Evolutionary conservation across 1,139 yeast genomes (phyloP).

Genomic region (Pichia sp.): DNA sequence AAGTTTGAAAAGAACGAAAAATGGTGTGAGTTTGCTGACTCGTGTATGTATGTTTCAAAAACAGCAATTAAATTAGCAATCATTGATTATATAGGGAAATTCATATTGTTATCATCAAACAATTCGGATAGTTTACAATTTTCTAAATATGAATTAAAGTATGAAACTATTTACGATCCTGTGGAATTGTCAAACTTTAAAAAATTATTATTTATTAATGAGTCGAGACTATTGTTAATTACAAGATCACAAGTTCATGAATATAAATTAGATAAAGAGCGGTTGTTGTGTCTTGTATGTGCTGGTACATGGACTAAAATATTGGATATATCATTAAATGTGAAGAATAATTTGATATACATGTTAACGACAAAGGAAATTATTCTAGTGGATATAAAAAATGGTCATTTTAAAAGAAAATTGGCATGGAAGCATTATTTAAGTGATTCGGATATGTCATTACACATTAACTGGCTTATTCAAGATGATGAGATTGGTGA

Average conservation of each 20-base stretch:
- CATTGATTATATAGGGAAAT: conserved; percentile 49
- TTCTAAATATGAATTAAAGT: background rate
- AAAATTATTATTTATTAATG: conserved; percentile 41
- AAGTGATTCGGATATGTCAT: conserved; percentile 49
- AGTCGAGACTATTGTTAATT: conserved; percentile 34
- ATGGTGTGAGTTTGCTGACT: conserved; percentile 15
- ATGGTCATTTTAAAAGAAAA: conserved; percentile 33
- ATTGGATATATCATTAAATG: conserved; percentile 35
- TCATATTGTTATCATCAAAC: conserved; percentile 35
- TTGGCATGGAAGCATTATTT: conserved; percentile 69
- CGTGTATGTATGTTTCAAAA: conserved; percentile 11
- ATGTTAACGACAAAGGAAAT: conserved; percentile 58
- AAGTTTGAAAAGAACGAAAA: conserved; percentile 2
- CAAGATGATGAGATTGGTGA: conserved; percentile 2
- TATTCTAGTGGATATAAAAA: conserved; percentile 38
- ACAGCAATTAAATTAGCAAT: conserved; percentile 35
- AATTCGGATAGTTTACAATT: background rate
- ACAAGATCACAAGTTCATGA: conserved; percentile 41
- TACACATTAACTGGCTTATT: conserved; percentile 34
- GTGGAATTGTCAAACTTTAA: conserved; percentile 54
- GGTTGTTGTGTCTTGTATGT: conserved; percentile 35
- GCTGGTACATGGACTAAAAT: conserved; percentile 54
- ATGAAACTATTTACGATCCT: conserved; percentile 35
- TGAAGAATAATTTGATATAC: conserved; percentile 30
- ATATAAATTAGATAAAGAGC: conserved; percentile 26